phyloP scores from a whole-genome alignment of 371 early-diverging fungal species.

The Mucor saturninus region DNA sequence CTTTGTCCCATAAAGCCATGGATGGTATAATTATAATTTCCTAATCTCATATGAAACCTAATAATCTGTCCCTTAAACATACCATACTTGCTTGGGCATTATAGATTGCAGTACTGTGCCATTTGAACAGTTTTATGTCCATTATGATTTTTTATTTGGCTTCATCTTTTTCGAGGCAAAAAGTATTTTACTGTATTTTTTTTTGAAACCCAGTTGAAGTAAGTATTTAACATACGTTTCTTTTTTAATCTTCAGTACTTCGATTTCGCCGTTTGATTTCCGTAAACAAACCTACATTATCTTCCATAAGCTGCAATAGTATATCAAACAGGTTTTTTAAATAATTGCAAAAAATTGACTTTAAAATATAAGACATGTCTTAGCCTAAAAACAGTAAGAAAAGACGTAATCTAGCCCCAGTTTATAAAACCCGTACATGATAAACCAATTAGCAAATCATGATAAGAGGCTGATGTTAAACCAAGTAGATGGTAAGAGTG shows the following conservation, averaged over 20 bases:
- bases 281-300: not conserved
- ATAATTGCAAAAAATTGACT: slow-evolving; percentile 1
- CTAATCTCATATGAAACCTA: too few species aligned
- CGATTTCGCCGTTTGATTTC: not conserved
- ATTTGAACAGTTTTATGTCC: too few species aligned
- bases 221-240: too few species aligned
- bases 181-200: too few species aligned
- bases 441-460: not conserved
- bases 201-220: too few species aligned
- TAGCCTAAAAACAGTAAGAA: not conserved
- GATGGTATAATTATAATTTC: too few species aligned
- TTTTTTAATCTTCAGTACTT: not conserved
- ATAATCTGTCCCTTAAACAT: too few species aligned
- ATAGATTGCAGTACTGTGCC: too few species aligned
- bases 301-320: not conserved
- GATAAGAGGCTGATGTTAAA: not conserved
- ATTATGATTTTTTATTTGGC: too few species aligned
- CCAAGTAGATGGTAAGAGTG: not conserved
- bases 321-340: slow-evolving; percentile 2
- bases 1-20: too few species aligned
- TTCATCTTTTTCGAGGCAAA: too few species aligned
- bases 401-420: not conserved
- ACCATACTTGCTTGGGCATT: too few species aligned
- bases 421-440: slow-evolving; percentile 1
- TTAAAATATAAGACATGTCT: slow-evolving; percentile 3